A percentile compares a stretch with the other conserved stretches of the same genome.
These are phyloP conservation scores for Cutaneotrichosporon cyanovorans DNA, from an alignment of 1,284 basidiomycete species.

Conservation along the genomic window DNA sequence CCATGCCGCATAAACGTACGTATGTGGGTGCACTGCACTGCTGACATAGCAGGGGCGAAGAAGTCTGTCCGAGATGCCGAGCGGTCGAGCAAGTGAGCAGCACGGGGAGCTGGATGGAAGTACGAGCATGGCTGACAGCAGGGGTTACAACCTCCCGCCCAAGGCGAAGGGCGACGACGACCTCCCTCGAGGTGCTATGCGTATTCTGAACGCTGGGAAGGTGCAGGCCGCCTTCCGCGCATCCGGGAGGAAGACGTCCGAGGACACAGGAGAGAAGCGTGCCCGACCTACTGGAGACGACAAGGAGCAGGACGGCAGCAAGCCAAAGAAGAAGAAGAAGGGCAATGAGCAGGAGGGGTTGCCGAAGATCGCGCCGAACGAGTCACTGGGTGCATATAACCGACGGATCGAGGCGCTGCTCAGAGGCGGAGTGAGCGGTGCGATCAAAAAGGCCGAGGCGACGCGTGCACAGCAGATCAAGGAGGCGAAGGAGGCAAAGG, in stretches of 20 bases:
- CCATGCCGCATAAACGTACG: slow-evolving; percentile 45
- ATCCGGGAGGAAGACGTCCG: slow-evolving; percentile 25
- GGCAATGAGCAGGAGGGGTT: slow-evolving; percentile 4
- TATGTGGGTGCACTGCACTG: background rate
- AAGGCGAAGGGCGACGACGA: slow-evolving; percentile 28
- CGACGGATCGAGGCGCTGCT: slow-evolving; percentile 38
- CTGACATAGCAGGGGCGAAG: slow-evolving; percentile 40
- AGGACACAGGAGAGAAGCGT: slow-evolving; percentile 32
- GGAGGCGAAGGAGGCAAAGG: slow-evolving; percentile 22
- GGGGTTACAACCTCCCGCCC: slow-evolving; percentile 39
- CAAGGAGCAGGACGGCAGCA: background rate
- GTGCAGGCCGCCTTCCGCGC: slow-evolving; percentile 34
- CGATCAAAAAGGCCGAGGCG: slow-evolving; percentile 38
- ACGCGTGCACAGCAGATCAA: slow-evolving; percentile 21
- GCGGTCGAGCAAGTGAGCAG: slow-evolving; percentile 29
- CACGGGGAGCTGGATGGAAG: no score
- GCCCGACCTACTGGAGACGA: background rate
- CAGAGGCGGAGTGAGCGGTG: slow-evolving; percentile 34
- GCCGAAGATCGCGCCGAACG: slow-evolving; percentile 23
- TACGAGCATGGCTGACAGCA: slow-evolving; percentile 16
- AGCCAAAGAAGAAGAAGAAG: slow-evolving; percentile 4
- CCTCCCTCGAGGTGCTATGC: slow-evolving; percentile 35
- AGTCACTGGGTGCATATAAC: slow-evolving; percentile 41
- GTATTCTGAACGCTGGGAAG: slow-evolving; percentile 36
- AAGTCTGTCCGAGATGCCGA: slow-evolving; percentile 35